Evolutionary conservation across 2,329 filamentous ascomycete species (phyloP), one percentile per base, ranked within the genome.

Genomic region (Curvularia sp.): DNA sequence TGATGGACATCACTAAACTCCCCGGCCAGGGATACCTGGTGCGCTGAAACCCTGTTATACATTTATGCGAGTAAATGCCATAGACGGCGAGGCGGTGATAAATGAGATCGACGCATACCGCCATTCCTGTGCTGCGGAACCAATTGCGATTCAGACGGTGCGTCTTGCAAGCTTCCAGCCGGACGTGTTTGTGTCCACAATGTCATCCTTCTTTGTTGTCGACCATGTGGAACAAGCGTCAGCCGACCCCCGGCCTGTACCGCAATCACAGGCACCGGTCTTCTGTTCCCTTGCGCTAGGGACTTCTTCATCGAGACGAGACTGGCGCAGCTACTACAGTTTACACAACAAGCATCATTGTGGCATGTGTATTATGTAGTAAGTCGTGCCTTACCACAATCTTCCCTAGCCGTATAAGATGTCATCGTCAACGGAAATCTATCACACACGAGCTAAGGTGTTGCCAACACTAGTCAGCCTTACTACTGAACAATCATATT

Each of bases 1-100:
- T 39, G 15, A 49, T 47, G 27, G 48, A 43, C 38, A 43, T 59
- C 45, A 57, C 58, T 52, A 50, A 64, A 57, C 30, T 49, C 47
- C 57, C 41, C 46, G 43, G 52, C 45, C 39, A 39, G 36, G 28
- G 32, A 39, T 49, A 13, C 27, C 52, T 49, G 41, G 12, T 19
- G 5, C 3, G 49, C 50, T 36, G 53, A 27, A 60, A 34, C 49
- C 28, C 27, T 41, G 30, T 21, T 18, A 51, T 30, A 30, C 36
- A 43, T 43, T 48, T 25, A 15, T 27, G 5, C 34, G 49, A 3
- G 18, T 38, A 23, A 27, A 39, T 45, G 42, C 39, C n/a, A 21
- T 41, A 6, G 19, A 21, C 28, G n/a, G 41, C 18, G 34, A 39
- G 18, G 42, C 42, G 43, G 4, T 28, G 28, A 43, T 30, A 43